Base-by-base conservation (phyloP, 306 rosid genomes). In the Glycine tomentella region DNA sequence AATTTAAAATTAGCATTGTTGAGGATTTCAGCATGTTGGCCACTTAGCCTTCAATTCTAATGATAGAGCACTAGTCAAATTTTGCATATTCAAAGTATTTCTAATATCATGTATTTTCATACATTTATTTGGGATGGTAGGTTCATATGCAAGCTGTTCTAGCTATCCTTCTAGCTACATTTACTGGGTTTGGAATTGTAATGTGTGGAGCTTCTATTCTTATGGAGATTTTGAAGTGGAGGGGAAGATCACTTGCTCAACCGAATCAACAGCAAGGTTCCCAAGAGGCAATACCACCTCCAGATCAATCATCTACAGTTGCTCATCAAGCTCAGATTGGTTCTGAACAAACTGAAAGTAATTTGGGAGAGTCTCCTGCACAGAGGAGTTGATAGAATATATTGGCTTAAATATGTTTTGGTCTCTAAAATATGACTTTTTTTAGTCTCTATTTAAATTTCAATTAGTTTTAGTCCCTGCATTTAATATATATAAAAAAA, bases 131-230 rank as follows among this genome's bases (percentile, higher is more conserved):
- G 81, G 62, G 64, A 66, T 76, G 73, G 52, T 90, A 25, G 98
- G 75, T 85, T 79, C 91, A 78, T 46, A 84, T 89, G 84, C 88
- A 87, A 75, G 82, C 91, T 31, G 92, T 92, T 84, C 82, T 92
- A 67, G 82, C 95, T n/a, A 73, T 92, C 45, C 88, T 92, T 10
- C 72, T 94, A 3, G 98, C 95, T 76, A 90, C 92, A 20, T 82
- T 92, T 40, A 75, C 90, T n/a, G 97, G 98, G 9, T 89, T 94
- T 71, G 98, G 91, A 80, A 72, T 77, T 49, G 87, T 90, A 34
- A 92, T 94, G 97, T 84, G 89, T 75, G 87, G 89, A 53, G 77
- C 78, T 81, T 77, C 88, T 53, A 8, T 88, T 14, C 65, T 90
- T 42, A 69, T 76, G 61, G 91, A 88, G 91, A 61, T 86, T 46